Evolutionary conservation across 1,284 basidiomycete species (phyloP), one percentile per base, ranked within the genome.

Genomic region (Ustilago loliicola): DNA sequence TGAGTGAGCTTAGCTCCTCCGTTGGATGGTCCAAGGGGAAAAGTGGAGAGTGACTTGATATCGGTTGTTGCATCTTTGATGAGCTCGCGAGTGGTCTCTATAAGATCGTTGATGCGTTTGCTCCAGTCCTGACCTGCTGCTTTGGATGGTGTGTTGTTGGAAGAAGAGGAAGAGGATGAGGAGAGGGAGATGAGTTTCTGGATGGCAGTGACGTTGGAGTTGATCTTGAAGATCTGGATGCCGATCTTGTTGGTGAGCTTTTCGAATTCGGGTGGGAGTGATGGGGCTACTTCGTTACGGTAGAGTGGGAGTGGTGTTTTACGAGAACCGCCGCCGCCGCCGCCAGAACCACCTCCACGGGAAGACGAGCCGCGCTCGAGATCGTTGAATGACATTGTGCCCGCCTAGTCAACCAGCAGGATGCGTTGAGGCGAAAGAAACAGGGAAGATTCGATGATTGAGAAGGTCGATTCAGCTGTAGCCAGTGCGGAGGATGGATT

Each of bases 151-250:
- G 61, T 71, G 9, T 25, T 32, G 25, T n/a, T 25, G 29, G 54
- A 56, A 3, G 53, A 40, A n/a, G 56, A 32, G 2, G 54, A 56
- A 13, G 60, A 52, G 38, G 38, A 40, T 0, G 66, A 76, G n/a
- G 80, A 70, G 30, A 96, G 93, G 83, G 97, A 94, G 13, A 99
- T 93, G 25, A 96, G 89, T 86, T 94, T 94, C 84, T 95, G 88
- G 60, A 99, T 96, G 15, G 94, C 96, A 82, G 96, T 93, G 7
- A 98, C 95, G 87, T 99, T 99, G 71, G 93, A 91, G 84, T 97
- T 96, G 89, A 99, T 95, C 90, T 98, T 98, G 92, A 99, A 98
- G 71, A 98, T 93, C 87, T 98, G 96, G 19, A 98, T 90, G 1
- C 94, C 94, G 58, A 99, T 89, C 21, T 93, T 93, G 29, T 92